These are phyloP conservation scores for Diaporthe destruens DNA, from an alignment of 2,329 filamentous ascomycete species.

Conservation along the genomic window DNA sequence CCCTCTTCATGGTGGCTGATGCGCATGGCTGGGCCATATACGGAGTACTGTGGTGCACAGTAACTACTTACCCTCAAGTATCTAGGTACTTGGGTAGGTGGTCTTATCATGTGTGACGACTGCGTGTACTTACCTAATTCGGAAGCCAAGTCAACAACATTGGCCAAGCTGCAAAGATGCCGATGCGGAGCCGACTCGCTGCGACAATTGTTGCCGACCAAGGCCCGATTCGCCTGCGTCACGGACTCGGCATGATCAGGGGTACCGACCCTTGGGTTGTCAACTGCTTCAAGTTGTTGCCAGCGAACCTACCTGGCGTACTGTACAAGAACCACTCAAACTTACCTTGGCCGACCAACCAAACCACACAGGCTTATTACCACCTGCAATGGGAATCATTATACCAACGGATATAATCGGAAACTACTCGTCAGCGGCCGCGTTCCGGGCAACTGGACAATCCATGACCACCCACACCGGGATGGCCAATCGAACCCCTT, in stretches of 20 bases:
- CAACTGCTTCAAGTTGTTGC: too few species aligned
- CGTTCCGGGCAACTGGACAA: too few species aligned
- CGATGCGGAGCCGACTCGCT: not conserved
- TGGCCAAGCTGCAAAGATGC: constrained; percentile 1
- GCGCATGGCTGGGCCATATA: not conserved
- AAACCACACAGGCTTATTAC: not conserved
- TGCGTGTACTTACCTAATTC: constrained; percentile 16
- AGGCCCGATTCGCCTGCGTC: too few species aligned
- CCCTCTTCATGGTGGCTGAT: not conserved
- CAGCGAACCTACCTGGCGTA: too few species aligned
- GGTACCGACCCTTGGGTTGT: too few species aligned
- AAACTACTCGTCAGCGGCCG: not conserved
- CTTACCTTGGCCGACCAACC: too few species aligned
- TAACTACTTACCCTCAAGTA: too few species aligned
- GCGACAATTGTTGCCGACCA: not conserved
- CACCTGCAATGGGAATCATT: not conserved
- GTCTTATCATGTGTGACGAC: not conserved
- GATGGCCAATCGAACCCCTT: not conserved
- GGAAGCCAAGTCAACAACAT: constrained; percentile 24
- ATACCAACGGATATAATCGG: not conserved
- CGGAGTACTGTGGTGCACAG: too few species aligned
- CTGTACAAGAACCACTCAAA: too few species aligned
- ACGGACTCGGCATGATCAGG: too few species aligned
- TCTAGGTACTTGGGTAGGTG: too few species aligned
- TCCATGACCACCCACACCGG: not conserved